These are phyloP conservation scores for Lecanicillium sp. DNA, from an alignment of 2,329 filamentous ascomycete genomes.

Conservation along the genomic window DNA sequence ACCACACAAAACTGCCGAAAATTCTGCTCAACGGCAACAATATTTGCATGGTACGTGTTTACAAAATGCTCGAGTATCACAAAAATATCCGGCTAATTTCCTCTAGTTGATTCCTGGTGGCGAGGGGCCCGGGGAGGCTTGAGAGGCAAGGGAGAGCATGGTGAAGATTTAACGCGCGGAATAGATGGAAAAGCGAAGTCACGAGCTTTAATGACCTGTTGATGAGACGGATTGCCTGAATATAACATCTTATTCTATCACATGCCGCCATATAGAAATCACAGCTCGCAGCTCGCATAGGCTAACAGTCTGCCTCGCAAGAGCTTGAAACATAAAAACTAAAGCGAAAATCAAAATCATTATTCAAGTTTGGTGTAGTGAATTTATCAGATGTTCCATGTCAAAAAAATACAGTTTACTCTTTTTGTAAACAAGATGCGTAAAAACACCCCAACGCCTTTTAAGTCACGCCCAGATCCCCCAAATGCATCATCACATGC, in stretches of 20 bases:
- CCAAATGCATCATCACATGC: conserved; percentile 20
- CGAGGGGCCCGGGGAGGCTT: conserved; percentile 54
- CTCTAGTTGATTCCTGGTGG: conserved; percentile 69
- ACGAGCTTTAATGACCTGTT: conserved; percentile 3
- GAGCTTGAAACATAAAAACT: too few relatives aligned
- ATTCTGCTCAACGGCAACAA: conserved; percentile 97
- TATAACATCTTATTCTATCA: not conserved
- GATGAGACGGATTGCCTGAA: not conserved
- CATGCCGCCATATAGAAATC: not conserved
- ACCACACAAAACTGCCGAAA: conserved; percentile 84
- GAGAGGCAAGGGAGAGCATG: conserved; percentile 17
- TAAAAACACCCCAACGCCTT: conserved; percentile 21
- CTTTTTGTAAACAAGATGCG: conserved; percentile 9
- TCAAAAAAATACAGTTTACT: not conserved
- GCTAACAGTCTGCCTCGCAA: too few relatives aligned
- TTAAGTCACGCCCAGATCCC: not conserved
- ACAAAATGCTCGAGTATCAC: not conserved
- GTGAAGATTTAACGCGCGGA: conserved; percentile 9
- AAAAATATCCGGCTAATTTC: conserved; percentile 12
- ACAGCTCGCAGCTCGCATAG: not conserved
- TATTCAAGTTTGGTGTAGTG: too few relatives aligned
- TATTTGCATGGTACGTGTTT: conserved; percentile 92
- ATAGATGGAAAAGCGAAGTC: not conserved
- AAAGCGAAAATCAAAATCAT: too few relatives aligned
- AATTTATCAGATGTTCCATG: too few relatives aligned